Base-by-base conservation (phyloP, 441 rosid species). In the Populus tomentosa region DNA sequence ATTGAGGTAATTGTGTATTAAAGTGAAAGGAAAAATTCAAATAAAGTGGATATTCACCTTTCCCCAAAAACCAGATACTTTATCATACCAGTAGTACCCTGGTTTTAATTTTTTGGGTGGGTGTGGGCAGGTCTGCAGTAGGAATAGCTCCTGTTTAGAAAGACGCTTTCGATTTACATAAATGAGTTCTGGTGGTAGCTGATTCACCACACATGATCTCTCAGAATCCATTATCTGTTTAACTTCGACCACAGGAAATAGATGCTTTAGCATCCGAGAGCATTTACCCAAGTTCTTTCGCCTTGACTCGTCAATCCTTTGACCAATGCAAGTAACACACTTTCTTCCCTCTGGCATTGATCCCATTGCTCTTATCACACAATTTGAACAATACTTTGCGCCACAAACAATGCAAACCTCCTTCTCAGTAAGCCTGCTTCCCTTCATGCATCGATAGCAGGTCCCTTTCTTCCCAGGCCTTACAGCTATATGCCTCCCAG, bases 331-430 rank as follows among this genome's bases (percentile, higher is more conserved):
- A 53, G 86, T 82, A 61, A 94, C 87, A 28, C 99, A 94, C 83
- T 96, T 96, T 85, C 99, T 90, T 69, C 99, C 99, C 87, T 96
- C 96, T 16, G 99, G 98, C 99, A 96, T 89, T 7, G 97, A 88
- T 32, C 98, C 99, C 98, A 96, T 96, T 21, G 98, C 98, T 80
- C 96, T 85, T 83, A 96, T 84, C 24, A 94, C 92, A 33, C 98
- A 96, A 76, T 80, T 85, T 26, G 82, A 75, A 73, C 99, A 96
- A 80, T 90, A 96, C 79, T 91, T 96, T 16, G 98, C 94, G 75
- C 88, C 92, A 62, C 98, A 96, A 42, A 94, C 99, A 80, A 96
- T 86, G 87, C 99, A 96, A 11, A 85, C 88, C 86, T 91, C 99
- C 84, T 96, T 94, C 77, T 88, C 92, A 0, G 94, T 92, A 72